Percentiles rank a stretch among this genome's conserved stretches.
Evolutionary conservation across 352 stramenopile species (phyloP).

Genomic region (Globisporangium yorkense): DNA sequence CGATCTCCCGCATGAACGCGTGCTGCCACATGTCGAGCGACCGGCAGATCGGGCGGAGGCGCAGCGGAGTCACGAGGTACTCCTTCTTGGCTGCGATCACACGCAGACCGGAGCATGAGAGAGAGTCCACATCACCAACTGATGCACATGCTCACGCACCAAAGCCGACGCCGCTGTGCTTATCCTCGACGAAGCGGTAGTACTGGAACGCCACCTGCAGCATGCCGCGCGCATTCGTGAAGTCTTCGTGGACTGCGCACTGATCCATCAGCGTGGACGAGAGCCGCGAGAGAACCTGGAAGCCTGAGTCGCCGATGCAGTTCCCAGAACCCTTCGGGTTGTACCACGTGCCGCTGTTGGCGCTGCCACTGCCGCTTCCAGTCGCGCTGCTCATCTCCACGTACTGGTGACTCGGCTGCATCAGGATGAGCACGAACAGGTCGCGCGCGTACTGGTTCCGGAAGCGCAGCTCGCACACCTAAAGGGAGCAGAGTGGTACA

Average conservation of each 20-base stretch:
- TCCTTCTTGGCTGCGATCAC: slow-evolving; percentile 63
- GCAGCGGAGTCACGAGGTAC: slow-evolving; percentile 62
- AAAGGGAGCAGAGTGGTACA: background rate
- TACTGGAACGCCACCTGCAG: slow-evolving; percentile 77
- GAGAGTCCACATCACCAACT: background rate
- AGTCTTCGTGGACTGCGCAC: slow-evolving; percentile 72
- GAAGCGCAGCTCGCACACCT: slow-evolving; percentile 60
- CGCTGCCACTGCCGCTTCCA: slow-evolving; percentile 11
- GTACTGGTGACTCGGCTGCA: slow-evolving; percentile 78
- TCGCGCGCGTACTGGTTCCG: slow-evolving; percentile 68
- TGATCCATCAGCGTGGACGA: slow-evolving; percentile 65
- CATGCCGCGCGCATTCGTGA: slow-evolving; percentile 71
- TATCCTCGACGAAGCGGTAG: slow-evolving; percentile 76
- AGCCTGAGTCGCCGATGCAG: slow-evolving; percentile 65
- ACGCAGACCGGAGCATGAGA: background rate
- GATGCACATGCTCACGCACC: slow-evolving; percentile 26
- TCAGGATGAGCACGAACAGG: slow-evolving; percentile 82
- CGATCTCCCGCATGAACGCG: slow-evolving; percentile 73
- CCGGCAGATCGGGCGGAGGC: slow-evolving; percentile 57
- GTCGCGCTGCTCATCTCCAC: slow-evolving; percentile 33
- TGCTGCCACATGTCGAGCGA: slow-evolving; percentile 85
- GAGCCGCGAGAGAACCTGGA: slow-evolving; percentile 51
- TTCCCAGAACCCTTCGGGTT: slow-evolving; percentile 80
- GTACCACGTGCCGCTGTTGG: slow-evolving; percentile 39
- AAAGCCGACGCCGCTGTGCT: slow-evolving; percentile 63